phyloP scores from a whole-genome alignment of 768 basidiomycete species.

The Chiua virens region DNA sequence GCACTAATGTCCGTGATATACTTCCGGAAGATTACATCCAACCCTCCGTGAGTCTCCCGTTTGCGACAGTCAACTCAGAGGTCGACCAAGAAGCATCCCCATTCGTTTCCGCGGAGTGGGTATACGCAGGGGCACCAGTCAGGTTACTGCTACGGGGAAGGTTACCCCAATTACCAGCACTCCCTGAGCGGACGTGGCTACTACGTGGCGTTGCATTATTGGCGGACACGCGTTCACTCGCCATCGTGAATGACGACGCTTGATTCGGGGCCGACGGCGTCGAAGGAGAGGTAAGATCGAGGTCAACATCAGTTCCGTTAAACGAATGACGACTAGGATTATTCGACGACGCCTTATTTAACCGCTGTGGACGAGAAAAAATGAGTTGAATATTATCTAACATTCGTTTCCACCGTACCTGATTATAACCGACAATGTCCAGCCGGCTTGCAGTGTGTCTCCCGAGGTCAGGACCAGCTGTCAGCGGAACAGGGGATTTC shows the following conservation, averaged over 20 bases:
- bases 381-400: conserved; percentile 6
- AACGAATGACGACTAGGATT: conserved; percentile 69
- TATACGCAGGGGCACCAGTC: conserved; percentile 47
- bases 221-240: conserved; percentile 38
- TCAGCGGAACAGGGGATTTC: conserved; percentile 78
- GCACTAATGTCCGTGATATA: conserved; percentile 1
- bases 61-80: conserved; percentile 49
- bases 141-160: conserved; percentile 56
- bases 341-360: conserved; percentile 47
- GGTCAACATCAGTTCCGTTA: conserved; percentile 66
- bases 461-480: conserved; percentile 83
- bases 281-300: conserved; percentile 58
- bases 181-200: conserved; percentile 75
- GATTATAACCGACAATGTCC: conserved; percentile 72
- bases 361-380: conserved; percentile 37
- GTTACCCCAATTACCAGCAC: conserved; percentile 77
- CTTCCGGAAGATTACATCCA: conserved; percentile 30
- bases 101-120: conserved; percentile 53
- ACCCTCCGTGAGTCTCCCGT: conserved; percentile 56
- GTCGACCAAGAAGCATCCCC: conserved; percentile 61
- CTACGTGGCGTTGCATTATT: conserved; percentile 42
- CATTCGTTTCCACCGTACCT: conserved; percentile 43
- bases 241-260: conserved; percentile 38
- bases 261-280: conserved; percentile 49
- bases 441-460: conserved; percentile 68